Base-by-base conservation (phyloP, 1,284 basidiomycete genomes). In the Vanrija sp. region DNA sequence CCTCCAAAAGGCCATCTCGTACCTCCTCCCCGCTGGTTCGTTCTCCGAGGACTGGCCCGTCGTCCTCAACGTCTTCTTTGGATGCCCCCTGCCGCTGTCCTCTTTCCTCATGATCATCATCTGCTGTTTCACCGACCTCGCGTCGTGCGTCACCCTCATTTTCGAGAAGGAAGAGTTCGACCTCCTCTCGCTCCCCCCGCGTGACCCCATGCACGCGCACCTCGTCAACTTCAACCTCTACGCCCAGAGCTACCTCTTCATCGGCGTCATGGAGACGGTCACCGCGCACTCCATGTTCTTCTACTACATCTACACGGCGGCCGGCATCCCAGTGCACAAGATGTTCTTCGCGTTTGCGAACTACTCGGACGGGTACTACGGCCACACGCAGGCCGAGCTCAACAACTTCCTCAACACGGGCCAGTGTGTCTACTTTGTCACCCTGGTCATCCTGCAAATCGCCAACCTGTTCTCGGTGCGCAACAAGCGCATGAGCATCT, bases 41-140 rank as follows among this genome's bases (percentile, higher is more conserved):
- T 87, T 84, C 74, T 82, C 84, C 9, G 86, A 88, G 65, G 79
- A 87, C 60, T 83, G 86, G 79, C 81, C 86, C 2, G 82, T 87
- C 46, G 65, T 88, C n/a, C 70, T 85, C 55, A 78, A 78, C 61
- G 75, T 80, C 56, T 72, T 80, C 57, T 70, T 81, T 43, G 80
- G 80, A 58, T 68, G 80, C 3, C 80, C 82, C 0, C 81, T 82
- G 57, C 77, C 79, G 52, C 75, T 83, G n/a, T 80, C 77, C 52
- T 80, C 78, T 52, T 74, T 83, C 25, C 81, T 81, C 54, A 79
- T 80, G 72, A 63, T 66, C 51, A 40, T 66, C 51, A 61, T 52
- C 46, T 54, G 47, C 52, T 54, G 46, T 29, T 54, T 48, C 39
- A 54, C 43, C 18, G 84, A 72, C 39, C 76, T 83, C 12, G 69